Evolutionary conservation across 1,284 basidiomycete species (phyloP), one percentile per base, ranked within the genome.

Genomic region (Ustilago sp.): DNA sequence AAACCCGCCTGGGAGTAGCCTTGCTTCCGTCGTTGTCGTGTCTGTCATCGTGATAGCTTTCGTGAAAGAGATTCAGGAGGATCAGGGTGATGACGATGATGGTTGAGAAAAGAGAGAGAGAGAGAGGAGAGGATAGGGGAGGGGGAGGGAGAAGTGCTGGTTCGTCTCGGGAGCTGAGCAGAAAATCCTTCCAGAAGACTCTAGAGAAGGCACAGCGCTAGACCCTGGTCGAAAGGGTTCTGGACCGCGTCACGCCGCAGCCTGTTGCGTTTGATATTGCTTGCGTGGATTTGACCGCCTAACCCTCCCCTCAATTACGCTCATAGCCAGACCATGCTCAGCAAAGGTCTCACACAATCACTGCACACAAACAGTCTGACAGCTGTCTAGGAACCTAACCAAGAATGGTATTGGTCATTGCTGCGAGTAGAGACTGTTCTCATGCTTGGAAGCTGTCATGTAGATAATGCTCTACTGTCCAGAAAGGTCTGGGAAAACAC

Each of bases 1-100:
- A 41, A 69, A 77, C 0, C 74, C 74, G 2, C 74, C 74, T 1
- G 74, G 74, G 0, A 77, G 62, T 8, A 77, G 43, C 2, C 36
- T 58, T 2, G 65, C 31, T n/a, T 58, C 56, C n/a, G 41, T 58
- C 23, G 47, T 17, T 32, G 50, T 47, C 12, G 28, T n/a, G 23
- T 67, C 64, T 9, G 57, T 4, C 66, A 63, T 68, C 15, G 1
- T 62, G 31, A 31, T 34, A 13, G 28, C 6, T 17, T 0, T 17
- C 48, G 23, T 8, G n/a, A 3, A 31, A 38, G 19, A 8, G n/a
- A 35, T 15, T 1, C 17, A 11, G 19, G 34, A 23, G 39, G 41
- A 11, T 2, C 32, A 28, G 6, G 31, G 28, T 58, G 52, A 15
- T 23, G 15, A 11, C 19, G 43, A 47, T 34, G 43, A 19, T 11